A percentile compares a stretch with the other conserved stretches of the same genome.
phyloP scores from a whole-genome alignment of 2,329 filamentous ascomycete species.

The Orbilia javanica region DNA sequence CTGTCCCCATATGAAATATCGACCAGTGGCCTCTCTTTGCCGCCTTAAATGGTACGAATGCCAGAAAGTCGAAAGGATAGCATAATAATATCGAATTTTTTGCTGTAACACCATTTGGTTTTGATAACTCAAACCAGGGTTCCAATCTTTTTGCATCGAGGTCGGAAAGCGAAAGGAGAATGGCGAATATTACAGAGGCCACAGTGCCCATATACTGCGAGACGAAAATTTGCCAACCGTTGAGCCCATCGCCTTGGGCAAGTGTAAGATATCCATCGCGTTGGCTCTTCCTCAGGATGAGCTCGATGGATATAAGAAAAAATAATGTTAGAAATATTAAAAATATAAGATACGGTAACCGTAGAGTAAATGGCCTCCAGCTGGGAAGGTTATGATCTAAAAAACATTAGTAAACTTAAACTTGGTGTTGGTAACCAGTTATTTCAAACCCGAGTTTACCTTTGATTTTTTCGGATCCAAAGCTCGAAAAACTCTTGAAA shows the following conservation, averaged over 20 bases:
- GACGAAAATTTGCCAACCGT: slow-evolving; percentile 44
- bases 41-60: slow-evolving; percentile 67
- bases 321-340: slow-evolving; percentile 51
- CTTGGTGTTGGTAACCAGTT: not conserved
- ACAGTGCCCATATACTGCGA: slow-evolving; percentile 68
- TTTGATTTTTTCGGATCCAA: slow-evolving; percentile 36
- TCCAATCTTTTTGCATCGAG: slow-evolving; percentile 73
- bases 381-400: slow-evolving; percentile 39
- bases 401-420: not conserved
- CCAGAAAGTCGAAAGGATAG: slow-evolving; percentile 70
- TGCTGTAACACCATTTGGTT: slow-evolving; percentile 66
- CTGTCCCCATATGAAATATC: slow-evolving; percentile 68
- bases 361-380: slow-evolving; percentile 58
- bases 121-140: slow-evolving; percentile 73
- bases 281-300: slow-evolving; percentile 48
- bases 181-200: slow-evolving; percentile 70
- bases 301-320: slow-evolving; percentile 57
- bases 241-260: slow-evolving; percentile 27
- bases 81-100: slow-evolving; percentile 69
- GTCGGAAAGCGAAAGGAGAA: slow-evolving; percentile 73
- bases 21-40: slow-evolving; percentile 68
- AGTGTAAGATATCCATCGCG: slow-evolving; percentile 57
- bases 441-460: slow-evolving; percentile 9
- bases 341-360: slow-evolving; percentile 50
- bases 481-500: slow-evolving; percentile 42